A percentile compares a stretch with the other conserved stretches of the same genome.
Conservation (phyloP, 1,284 basidiomycete species). For the Mrakiaceae sp. region DNA sequence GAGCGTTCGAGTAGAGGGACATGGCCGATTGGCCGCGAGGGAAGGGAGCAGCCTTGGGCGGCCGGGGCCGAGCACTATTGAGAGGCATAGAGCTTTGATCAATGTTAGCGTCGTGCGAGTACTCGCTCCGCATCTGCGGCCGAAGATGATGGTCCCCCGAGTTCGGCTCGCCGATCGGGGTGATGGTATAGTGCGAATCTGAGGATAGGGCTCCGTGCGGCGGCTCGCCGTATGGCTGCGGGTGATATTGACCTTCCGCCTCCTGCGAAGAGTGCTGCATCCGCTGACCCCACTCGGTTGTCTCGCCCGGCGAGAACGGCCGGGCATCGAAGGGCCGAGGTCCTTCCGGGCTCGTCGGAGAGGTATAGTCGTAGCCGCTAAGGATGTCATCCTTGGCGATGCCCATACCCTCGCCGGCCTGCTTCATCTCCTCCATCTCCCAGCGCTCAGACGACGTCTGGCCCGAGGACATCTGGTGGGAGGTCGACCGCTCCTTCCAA, state of each 20-base stretch:
- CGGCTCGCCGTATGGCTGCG: no score
- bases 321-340: neutral
- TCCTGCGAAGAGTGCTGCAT: no score
- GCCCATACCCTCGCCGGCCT: constrained; percentile 2
- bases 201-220: neutral
- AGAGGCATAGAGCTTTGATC: neutral
- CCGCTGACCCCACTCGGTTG: no score
- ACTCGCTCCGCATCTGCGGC: neutral
- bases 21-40: constrained; percentile 3
- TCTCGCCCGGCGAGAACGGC: neutral
- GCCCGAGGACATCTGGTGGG: neutral
- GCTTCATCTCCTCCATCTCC: constrained; percentile 11
- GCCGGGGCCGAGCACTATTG: neutral
- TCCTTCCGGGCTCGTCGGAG: constrained; percentile 7
- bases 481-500: neutral
- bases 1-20: constrained; percentile 12
- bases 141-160: neutral
- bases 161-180: neutral
- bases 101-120: neutral
- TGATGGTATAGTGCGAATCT: neutral
- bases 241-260: no score
- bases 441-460: constrained; percentile 4
- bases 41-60: neutral
- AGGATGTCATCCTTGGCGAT: constrained; percentile 12
- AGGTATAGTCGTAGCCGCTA: constrained; percentile 5